A percentile compares a stretch with the other conserved stretches of the same genome.
phyloP scores from a whole-genome alignment of 2,329 filamentous ascomycete genomes.

The Penicillium capsulatum region DNA sequence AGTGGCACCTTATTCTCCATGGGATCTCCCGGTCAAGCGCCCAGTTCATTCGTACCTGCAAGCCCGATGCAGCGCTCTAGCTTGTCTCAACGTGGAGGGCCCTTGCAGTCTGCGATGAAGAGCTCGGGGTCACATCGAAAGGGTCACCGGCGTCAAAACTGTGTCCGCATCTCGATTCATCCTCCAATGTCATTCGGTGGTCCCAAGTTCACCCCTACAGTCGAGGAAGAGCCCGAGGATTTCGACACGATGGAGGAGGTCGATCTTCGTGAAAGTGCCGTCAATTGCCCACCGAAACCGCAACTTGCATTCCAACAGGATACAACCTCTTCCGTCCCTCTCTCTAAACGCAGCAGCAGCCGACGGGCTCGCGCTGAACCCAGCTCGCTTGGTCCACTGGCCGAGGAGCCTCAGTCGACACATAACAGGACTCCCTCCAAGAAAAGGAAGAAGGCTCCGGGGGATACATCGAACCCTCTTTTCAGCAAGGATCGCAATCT shows the following conservation, averaged over 20 bases:
- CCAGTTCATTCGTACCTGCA: constrained; percentile 15
- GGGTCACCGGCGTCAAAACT: constrained; percentile 43
- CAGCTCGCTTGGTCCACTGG: constrained; percentile 19
- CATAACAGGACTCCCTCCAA: constrained; percentile 22
- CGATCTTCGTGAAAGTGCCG: constrained; percentile 22
- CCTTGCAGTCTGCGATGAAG: constrained; percentile 33
- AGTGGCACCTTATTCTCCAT: constrained; percentile 18
- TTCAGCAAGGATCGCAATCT: constrained; percentile 21
- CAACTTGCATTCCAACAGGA: constrained; percentile 7
- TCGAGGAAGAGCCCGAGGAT: constrained; percentile 36
- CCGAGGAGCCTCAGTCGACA: constrained; percentile 17
- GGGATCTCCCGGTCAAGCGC: constrained; percentile 17
- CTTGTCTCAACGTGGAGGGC: constrained; percentile 16
- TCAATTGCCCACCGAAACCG: constrained; percentile 17
- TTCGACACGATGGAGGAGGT: constrained; percentile 30
- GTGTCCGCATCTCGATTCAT: constrained; percentile 41
- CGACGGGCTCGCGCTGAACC: constrained; percentile 16
- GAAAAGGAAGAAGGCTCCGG: constrained; percentile 22
- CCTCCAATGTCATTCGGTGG: constrained; percentile 35
- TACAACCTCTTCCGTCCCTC: constrained; percentile 11
- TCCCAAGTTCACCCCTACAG: constrained; percentile 32
- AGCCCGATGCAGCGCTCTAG: constrained; percentile 22
- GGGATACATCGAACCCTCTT: constrained; percentile 10
- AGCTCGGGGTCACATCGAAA: constrained; percentile 32
- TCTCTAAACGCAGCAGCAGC: constrained; percentile 19